Conservation (phyloP, 1,139 yeast species). For the Taphrina wiesneri region DNA sequence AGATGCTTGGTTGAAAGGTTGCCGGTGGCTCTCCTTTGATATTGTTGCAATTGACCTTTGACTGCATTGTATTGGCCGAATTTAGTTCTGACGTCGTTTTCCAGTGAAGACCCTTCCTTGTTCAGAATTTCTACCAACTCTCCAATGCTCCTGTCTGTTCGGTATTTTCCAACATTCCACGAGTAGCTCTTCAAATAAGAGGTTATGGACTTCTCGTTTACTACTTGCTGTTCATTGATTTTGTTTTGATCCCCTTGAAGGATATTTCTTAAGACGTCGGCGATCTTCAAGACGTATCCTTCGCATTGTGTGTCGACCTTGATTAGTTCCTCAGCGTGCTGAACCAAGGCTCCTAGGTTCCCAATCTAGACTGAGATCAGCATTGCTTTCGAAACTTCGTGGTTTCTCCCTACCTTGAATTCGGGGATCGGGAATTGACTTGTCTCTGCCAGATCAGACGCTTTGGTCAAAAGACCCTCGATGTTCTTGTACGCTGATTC, state of each 20-base stretch:
- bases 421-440: constrained; percentile 61
- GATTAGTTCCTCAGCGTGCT: constrained; percentile 83
- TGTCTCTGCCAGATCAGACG: constrained; percentile 36
- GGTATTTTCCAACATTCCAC: constrained; percentile 86
- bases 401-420: constrained; percentile 32
- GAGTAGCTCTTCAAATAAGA: constrained; percentile 66
- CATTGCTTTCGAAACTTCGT: too few species aligned
- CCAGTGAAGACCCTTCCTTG: constrained; percentile 76
- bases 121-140: constrained; percentile 71
- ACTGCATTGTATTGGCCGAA: constrained; percentile 76
- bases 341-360: constrained; percentile 85
- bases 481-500: constrained; percentile 23
- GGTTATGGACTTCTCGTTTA: constrained; percentile 52
- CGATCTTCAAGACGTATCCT: constrained; percentile 66
- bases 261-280: constrained; percentile 64
- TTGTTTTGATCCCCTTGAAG: constrained; percentile 53
- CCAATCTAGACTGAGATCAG: constrained; percentile 63
- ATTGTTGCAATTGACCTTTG: constrained; percentile 77
- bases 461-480: constrained; percentile 1
- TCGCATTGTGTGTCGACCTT: constrained; percentile 77
- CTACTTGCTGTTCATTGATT: constrained; percentile 53
- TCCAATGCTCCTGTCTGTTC: constrained; percentile 78
- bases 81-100: constrained; percentile 72
- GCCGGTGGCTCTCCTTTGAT: constrained; percentile 90
- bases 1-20: constrained; percentile 87